Base-by-base conservation (phyloP, 805 yeast species). In the Spathaspora boniae region DNA sequence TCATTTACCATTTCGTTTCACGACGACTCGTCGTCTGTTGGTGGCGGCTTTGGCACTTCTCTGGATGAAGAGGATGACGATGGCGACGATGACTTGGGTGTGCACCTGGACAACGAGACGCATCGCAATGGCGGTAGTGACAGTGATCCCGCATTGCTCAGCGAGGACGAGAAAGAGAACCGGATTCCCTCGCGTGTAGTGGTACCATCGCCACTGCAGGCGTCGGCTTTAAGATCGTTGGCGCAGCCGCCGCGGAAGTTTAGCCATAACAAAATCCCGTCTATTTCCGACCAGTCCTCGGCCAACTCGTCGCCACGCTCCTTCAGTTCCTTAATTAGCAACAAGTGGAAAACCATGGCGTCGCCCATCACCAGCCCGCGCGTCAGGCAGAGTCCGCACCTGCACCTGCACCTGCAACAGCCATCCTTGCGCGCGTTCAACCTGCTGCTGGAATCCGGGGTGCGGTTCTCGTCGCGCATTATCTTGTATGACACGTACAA, bases 401-500 rank as follows among this genome's bases (percentile, higher is more conserved):
- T 6, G 18, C 8, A 7, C n/a, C 28, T 22, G 15, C 16, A 24
- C 12, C 12, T 16, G 4, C 21, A 15, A 24, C 37, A 11, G 14
- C n/a, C n/a, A n/a, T n/a, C n/a, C n/a, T n/a, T n/a, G n/a, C n/a
- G n/a, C n/a, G n/a, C n/a, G n/a, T n/a, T n/a, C n/a, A 36, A 18
- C 11, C 7, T 26, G 7, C 19, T 27, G 7, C 22, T 31, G 36
- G 26, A 36, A 15, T 16, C 20, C 29, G 56, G 59, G 11, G 86
- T 82, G 8, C 56, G 76, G 32, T 91, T 91, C 60, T 83, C 95
- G 4, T 80, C 94, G 1, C 70, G 87, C 47, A 86, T 93, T 38
- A 74, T 86, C 6, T 72, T 93, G 28, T 91, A 80, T 58, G 94
- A 87, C 41, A 91, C 96, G 0, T 87, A 83, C 57, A 74, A 81